Percentiles rank a stretch among this genome's conserved stretches.
These are phyloP conservation scores for Tetrastigma voinierianum DNA, from an alignment of 164 flowering plant genomes.

Conservation along the genomic window DNA sequence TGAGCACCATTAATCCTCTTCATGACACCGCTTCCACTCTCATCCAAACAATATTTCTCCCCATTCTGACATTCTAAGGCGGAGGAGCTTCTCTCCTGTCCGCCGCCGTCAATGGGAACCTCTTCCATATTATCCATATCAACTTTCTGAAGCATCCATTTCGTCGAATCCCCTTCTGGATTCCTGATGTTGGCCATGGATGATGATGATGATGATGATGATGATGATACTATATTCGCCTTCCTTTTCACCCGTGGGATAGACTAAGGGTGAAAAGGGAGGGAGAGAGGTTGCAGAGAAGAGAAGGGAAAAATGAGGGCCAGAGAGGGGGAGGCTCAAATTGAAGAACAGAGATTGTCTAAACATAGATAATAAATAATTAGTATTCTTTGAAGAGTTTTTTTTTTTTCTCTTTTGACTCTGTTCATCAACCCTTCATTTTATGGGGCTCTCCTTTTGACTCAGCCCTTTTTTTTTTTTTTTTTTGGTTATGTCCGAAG, in stretches of 20 bases:
- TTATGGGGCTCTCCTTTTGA: too few species aligned
- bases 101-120: slow-evolving; percentile 13
- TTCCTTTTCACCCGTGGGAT: background rate
- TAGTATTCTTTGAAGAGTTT: too few species aligned
- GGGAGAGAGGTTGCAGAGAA: slow-evolving; percentile 5
- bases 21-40: slow-evolving; percentile 18
- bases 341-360: slow-evolving; percentile 2
- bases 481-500: background rate
- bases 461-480: too few species aligned
- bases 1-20: slow-evolving; percentile 18
- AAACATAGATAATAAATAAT: slow-evolving; percentile 1
- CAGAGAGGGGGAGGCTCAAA: background rate
- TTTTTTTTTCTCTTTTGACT: too few species aligned
- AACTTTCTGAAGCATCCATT: slow-evolving; percentile 46
- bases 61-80: background rate
- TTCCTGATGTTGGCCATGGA: background rate
- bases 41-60: slow-evolving; percentile 10
- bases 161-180: slow-evolving; percentile 20
- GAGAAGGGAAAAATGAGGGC: background rate
- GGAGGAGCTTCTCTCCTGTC: background rate
- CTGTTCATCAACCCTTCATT: too few species aligned
- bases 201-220: too few species aligned
- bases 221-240: too few species aligned
- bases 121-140: slow-evolving; percentile 41
- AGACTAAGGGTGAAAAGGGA: background rate